These are phyloP conservation scores for Vitis hybrid DNA, from an alignment of 177 flowering plant genomes.

Conservation along the genomic window DNA sequence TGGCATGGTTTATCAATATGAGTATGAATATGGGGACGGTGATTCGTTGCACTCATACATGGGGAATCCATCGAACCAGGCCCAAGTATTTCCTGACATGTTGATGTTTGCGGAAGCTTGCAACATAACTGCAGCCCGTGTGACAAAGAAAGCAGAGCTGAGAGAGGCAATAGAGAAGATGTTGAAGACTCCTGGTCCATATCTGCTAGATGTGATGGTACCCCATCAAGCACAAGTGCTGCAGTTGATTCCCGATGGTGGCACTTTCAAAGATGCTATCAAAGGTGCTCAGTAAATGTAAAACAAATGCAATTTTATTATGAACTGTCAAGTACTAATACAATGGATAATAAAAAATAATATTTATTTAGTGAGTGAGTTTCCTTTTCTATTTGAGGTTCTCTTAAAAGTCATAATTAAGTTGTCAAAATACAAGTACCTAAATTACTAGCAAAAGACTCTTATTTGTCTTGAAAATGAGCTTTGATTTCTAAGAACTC, in stretches of 20 bases:
- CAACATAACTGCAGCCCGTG: constrained; percentile 76
- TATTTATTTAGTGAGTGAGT: no score
- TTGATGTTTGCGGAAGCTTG: constrained; percentile 80
- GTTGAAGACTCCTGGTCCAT: constrained; percentile 59
- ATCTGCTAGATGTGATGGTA: constrained; percentile 65
- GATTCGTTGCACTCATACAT: constrained; percentile 77
- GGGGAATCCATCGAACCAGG: constrained; percentile 64
- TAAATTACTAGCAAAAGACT: no score
- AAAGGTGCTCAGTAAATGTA: constrained; percentile 12
- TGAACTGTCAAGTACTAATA: no score
- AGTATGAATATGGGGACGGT: constrained; percentile 78
- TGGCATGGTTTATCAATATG: constrained; percentile 93
- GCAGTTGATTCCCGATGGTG: constrained; percentile 85
- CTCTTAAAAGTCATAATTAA: no score
- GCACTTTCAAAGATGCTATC: no score
- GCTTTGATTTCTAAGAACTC: no score
- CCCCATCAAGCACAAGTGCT: constrained; percentile 91
- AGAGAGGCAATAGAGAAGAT: constrained; percentile 69
- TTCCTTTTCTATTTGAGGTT: no score
- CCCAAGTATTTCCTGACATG: constrained; percentile 75
- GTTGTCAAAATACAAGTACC: no score
- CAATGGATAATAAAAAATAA: no score
- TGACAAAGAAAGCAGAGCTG: constrained; percentile 54
- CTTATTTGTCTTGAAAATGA: no score
- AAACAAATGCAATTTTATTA: no score